Evolutionary conservation across 495 filamentous ascomycete species (phyloP), one percentile per base, ranked within the genome.

Genomic region (Pseudoneurospora amorphoporcata): DNA sequence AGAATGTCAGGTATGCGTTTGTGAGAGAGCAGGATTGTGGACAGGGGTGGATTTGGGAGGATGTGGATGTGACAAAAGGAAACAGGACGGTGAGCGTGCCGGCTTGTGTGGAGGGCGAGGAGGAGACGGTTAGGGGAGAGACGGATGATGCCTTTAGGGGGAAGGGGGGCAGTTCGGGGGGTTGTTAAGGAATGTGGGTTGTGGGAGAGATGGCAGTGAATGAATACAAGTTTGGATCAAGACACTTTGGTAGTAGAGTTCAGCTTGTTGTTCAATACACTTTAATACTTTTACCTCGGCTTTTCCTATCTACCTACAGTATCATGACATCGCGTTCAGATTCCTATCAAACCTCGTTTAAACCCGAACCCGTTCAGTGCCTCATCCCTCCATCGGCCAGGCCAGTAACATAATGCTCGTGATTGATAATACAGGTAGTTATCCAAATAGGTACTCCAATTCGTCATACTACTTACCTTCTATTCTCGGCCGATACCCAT

Each of bases 21-120:
- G 78, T 76, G 17, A 75, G 81, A 6, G 75, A 83, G 78, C 76
- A 84, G 76, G 77, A 84, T 68, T 83, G 83, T 70, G 76, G 76
- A 16, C 81, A 83, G 75, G 72, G 73, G 1, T 78, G 76, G 41
- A 78, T 84, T 40, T 80, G 81, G 69, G 82, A 84, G 78, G 61
- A 38, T 6, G 81, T 82, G 68, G 17, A 45, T 16, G 42, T 4
- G 23, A 23, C 23, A 23, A 23, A 23, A 6, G 40, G 40, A 7
- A 47, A 47, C 2, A 72, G 83, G 23, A 79, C 76, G 4, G 42
- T 84, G 16, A 74, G 75, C 8, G 75, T 83, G 37, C 81, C 81
- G 6, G 72, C 75, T 14, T 84, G 83, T 71, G 76, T 76, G 9
- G 75, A 72, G 3, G 74, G 73, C 1, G 47, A 58, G 8, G 69